Conservation (phyloP, 2,329 filamentous ascomycete species). For the Hypoxylon sp. region DNA sequence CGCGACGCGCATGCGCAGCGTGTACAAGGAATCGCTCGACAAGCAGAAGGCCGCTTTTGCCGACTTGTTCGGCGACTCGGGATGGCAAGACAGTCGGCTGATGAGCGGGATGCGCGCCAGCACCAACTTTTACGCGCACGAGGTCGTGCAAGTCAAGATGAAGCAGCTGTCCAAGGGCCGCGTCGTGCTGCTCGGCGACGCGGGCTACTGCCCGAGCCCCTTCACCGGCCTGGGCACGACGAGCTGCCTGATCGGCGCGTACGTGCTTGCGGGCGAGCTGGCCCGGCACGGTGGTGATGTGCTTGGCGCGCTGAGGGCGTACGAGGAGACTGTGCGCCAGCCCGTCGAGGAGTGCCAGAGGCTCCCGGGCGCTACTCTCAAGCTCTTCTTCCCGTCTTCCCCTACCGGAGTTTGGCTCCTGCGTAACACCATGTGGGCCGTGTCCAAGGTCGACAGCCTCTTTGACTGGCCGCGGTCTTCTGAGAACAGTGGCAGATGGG, state of each 20-base stretch:
- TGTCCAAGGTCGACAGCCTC: constrained; percentile 14
- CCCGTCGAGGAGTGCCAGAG: constrained; percentile 16
- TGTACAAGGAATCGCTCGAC: constrained; percentile 17
- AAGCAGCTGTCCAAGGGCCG: constrained; percentile 18
- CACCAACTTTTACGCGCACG: constrained; percentile 21
- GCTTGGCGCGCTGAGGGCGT: constrained; percentile 9
- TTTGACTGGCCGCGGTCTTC: not conserved
- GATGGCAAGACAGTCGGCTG: constrained; percentile 24
- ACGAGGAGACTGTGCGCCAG: constrained; percentile 10
- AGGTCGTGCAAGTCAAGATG: constrained; percentile 25
- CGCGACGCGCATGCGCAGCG: constrained; percentile 6
- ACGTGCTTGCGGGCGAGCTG: constrained; percentile 25
- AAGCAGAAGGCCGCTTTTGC: constrained; percentile 22
- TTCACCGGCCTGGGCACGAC: constrained; percentile 25
- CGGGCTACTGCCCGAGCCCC: constrained; percentile 21
- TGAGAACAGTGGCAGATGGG: constrained; percentile 5
- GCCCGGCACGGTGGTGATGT: constrained; percentile 21
- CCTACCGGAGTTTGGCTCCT: constrained; percentile 18
- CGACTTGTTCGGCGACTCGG: constrained; percentile 8
- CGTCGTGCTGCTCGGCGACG: constrained; percentile 30
- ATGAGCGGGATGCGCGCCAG: constrained; percentile 7
- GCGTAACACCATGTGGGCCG: constrained; percentile 15
- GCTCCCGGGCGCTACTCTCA: not conserved
- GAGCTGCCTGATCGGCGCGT: constrained; percentile 18
- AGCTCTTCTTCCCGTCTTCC: constrained; percentile 14